phyloP scores from a whole-genome alignment of 805 yeast species.

The Candida manassasensis region DNA sequence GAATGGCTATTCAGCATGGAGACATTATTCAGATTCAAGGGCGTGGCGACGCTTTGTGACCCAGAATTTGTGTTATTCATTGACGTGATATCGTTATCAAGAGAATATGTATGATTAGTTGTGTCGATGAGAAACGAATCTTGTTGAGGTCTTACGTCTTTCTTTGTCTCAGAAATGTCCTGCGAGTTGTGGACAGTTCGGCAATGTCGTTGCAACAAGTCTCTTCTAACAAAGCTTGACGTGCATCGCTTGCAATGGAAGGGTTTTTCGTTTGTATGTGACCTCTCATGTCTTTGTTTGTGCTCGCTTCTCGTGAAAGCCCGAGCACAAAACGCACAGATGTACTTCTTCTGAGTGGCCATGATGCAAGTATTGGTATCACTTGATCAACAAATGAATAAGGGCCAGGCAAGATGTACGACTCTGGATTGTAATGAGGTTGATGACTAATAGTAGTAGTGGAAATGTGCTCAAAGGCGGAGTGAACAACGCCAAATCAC shows the following conservation, averaged over 20 bases:
- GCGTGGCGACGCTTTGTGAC: too few relatives aligned
- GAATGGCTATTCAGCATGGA: too few relatives aligned
- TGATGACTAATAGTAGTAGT: too few relatives aligned
- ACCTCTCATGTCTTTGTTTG: conserved; percentile 70
- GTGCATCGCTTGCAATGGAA: conserved; percentile 68
- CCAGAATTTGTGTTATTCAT: not conserved
- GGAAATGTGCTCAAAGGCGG: too few relatives aligned
- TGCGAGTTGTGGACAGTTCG: conserved; percentile 65
- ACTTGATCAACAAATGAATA: too few relatives aligned
- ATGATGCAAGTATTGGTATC: too few relatives aligned
- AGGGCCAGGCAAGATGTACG: too few relatives aligned
- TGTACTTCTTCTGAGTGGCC: conserved; percentile 58
- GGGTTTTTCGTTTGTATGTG: conserved; percentile 78
- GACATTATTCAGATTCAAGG: too few relatives aligned
- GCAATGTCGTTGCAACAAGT: conserved; percentile 69
- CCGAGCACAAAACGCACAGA: conserved; percentile 75
- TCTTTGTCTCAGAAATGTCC: not conserved
- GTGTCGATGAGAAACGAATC: not conserved
- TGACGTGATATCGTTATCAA: not conserved
- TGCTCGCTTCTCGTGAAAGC: conserved; percentile 80
- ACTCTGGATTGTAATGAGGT: too few relatives aligned
- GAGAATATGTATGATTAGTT: conserved; percentile 1
- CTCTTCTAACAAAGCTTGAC: conserved; percentile 72
- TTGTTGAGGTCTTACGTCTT: not conserved
- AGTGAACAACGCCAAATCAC: too few relatives aligned